Base-by-base conservation (phyloP, 1,139 yeast genomes). In the Magnusiomyces fungicola region DNA sequence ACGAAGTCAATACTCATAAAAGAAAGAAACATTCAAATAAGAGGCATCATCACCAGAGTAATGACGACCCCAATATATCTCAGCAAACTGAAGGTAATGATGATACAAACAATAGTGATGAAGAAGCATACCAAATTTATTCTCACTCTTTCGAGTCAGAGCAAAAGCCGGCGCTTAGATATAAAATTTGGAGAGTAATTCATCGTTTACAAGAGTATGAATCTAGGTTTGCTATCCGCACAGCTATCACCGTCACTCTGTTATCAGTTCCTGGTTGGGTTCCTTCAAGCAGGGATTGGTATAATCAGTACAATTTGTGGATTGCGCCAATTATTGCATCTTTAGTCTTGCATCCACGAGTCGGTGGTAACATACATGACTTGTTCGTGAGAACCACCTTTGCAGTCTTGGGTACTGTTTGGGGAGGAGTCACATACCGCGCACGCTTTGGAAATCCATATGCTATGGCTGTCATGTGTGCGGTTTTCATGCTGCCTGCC, bases 371-470 rank as follows among this genome's bases (percentile, higher is more conserved):
- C 37, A 64, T 70, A 61, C 57, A 57, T n/a, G 70, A 70, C 41
- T 53, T 73, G 7, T 29, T 59, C 2, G 63, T 66, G 10, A 61
- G 78, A 53, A 41, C 69, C 0, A 21, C 60, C 0, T 66, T 67
- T 41, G 69, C 73, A 50, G 39, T 73, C 6, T 41, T 66, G n/a
- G 77, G 76, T 2, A 64, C 69, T 7, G 65, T 74, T 45, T 73
- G 76, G 73, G 78, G 73, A 0, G 75, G 76, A 61, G 67, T 74
- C 18, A 71, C 73, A 0, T 63, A 62, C 50, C 68, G 72, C 38
- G 65, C 76, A 0, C 59, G 65, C 18, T 67, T 68, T 46, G 70
- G 66, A 42, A 64, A 65, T 47, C 68, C 71, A 0, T 69, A 67
- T 51, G 74, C 74, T 2, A 56, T 74, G 34, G 71, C 70, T 12